These are phyloP conservation scores for Endotrypanum monterogeii DNA, from an alignment of 208 protist species.

Conservation along the genomic window DNA sequence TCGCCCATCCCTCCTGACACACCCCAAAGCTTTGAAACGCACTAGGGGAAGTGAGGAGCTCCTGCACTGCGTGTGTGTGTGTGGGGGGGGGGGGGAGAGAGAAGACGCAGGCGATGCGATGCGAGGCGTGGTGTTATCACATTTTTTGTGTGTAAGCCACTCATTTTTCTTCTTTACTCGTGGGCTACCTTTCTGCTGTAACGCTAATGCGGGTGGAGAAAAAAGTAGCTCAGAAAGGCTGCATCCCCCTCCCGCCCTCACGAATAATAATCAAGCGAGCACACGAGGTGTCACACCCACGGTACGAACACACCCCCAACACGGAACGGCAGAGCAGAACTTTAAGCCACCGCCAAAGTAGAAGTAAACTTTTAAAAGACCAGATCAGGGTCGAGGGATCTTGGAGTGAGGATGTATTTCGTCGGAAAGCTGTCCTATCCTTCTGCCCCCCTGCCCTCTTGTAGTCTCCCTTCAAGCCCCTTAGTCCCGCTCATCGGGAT, in stretches of 20 bases:
- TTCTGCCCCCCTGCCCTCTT: not conserved
- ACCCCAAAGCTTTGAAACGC: not conserved
- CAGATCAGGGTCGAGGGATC: no score
- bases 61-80: not conserved
- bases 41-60: not conserved
- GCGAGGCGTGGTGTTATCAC: not conserved
- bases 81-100: not conserved
- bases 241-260: no score
- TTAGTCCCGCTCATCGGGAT: constrained; percentile 54
- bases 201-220: not conserved
- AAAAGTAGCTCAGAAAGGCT: not conserved
- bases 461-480: not conserved
- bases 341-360: not conserved
- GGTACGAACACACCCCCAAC: not conserved
- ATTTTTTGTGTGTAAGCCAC: not conserved
- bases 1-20: not conserved
- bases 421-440: not conserved
- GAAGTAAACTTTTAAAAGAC: not conserved
- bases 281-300: not conserved
- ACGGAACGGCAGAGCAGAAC: not conserved
- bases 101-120: not conserved
- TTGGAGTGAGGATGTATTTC: not conserved
- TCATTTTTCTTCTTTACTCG: not conserved
- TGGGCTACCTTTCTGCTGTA: not conserved
- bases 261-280: not conserved